Evolutionary conservation across 345 rosid genomes (phyloP).

Genomic region (Stellera chamaejasme): DNA sequence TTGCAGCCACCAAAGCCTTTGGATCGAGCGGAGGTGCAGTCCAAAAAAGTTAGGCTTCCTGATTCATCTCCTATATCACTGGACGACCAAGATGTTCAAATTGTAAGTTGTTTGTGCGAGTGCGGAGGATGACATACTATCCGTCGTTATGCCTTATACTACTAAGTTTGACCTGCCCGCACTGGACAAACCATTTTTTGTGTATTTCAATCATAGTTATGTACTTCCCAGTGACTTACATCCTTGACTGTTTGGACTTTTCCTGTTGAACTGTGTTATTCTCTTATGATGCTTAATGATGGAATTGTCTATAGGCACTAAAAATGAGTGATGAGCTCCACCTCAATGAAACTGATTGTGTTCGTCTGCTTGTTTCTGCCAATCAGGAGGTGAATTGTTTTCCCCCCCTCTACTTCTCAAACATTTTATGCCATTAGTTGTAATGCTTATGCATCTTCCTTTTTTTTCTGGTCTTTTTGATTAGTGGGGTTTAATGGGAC

Average conservation of each 20-base stretch:
- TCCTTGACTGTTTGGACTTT: not conserved
- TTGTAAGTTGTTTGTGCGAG: slow-evolving; percentile 39
- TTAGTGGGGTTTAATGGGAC: slow-evolving; percentile 85
- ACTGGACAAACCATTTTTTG: not conserved
- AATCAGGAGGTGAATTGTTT: slow-evolving; percentile 69
- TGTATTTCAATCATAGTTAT: not conserved
- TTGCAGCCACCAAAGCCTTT: slow-evolving; percentile 68
- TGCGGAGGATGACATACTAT: too few relatives aligned
- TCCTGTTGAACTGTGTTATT: slow-evolving; percentile 1
- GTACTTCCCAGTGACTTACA: not conserved
- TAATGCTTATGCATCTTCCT: slow-evolving; percentile 5
- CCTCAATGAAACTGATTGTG: slow-evolving; percentile 84
- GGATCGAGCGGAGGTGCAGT: slow-evolving; percentile 75
- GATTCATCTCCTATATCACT: slow-evolving; percentile 72
- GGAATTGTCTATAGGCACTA: slow-evolving; percentile 41
- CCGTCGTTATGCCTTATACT: too few relatives aligned
- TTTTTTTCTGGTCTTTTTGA: slow-evolving; percentile 5
- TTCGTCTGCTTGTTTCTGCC: slow-evolving; percentile 74
- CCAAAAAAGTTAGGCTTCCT: slow-evolving; percentile 76
- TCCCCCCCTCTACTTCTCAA: slow-evolving; percentile 14
- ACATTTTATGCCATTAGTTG: slow-evolving; percentile 7
- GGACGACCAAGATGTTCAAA: slow-evolving; percentile 82
- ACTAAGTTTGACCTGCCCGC: too few relatives aligned
- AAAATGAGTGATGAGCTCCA: slow-evolving; percentile 86
- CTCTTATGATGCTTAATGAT: slow-evolving; percentile 9